These are phyloP conservation scores for Cyberlindnera saturnus DNA, from an alignment of 805 yeast genomes.

Conservation along the genomic window DNA sequence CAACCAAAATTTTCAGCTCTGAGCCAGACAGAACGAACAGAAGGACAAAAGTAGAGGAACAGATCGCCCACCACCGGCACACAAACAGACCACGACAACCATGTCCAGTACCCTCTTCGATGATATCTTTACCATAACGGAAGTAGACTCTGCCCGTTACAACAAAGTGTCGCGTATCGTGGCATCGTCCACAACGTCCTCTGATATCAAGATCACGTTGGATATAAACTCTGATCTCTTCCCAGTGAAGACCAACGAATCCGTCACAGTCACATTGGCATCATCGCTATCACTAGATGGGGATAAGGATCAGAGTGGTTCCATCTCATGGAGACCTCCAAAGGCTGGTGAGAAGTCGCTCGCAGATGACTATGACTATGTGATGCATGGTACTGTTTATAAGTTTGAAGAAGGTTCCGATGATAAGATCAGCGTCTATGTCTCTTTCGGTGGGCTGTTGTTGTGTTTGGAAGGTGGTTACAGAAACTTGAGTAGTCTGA, in stretches of 20 bases:
- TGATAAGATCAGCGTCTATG: conserved; percentile 69
- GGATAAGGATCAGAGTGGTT: conserved; percentile 38
- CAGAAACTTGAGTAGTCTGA: conserved; percentile 78
- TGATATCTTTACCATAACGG: conserved; percentile 81
- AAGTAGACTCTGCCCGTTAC: conserved; percentile 84
- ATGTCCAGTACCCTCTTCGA: conserved; percentile 82
- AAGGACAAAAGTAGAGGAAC: neutral
- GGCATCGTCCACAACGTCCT: conserved; percentile 78
- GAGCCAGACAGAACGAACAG: neutral
- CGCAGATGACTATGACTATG: conserved; percentile 97
- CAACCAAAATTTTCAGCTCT: too few species aligned
- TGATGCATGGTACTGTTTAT: conserved; percentile 96
- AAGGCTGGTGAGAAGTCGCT: conserved; percentile 75
- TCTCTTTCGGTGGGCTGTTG: conserved; percentile 92
- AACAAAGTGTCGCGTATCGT: conserved; percentile 87
- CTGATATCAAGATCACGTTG: conserved; percentile 33
- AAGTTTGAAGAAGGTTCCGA: conserved; percentile 84
- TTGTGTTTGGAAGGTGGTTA: conserved; percentile 94
- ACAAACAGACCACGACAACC: conserved; percentile 1
- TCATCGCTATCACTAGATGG: conserved; percentile 58
- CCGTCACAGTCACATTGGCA: conserved; percentile 81
- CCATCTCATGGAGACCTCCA: conserved; percentile 50
- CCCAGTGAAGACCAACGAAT: conserved; percentile 72
- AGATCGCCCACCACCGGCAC: neutral
- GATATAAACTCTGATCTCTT: conserved; percentile 63